phyloP scores from a whole-genome alignment of 1,139 yeast species.

The Kodamaea ohmeri region DNA sequence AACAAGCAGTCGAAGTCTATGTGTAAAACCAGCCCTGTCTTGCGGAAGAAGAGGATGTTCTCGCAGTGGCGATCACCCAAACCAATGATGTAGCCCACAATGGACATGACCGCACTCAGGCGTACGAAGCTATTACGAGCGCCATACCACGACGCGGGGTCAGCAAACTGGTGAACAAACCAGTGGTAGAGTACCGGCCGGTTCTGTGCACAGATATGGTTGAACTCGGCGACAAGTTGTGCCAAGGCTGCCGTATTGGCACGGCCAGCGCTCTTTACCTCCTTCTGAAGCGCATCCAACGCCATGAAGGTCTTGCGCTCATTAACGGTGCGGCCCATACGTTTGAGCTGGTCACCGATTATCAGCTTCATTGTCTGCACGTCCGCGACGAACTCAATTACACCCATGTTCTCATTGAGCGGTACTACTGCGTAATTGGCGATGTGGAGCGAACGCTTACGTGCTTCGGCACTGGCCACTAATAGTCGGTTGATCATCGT shows the following conservation, averaged over 20 bases:
- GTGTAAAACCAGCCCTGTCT: constrained; percentile 78
- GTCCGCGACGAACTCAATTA: constrained; percentile 89
- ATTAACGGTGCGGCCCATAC: constrained; percentile 30
- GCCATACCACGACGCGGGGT: constrained; percentile 83
- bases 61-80: constrained; percentile 97
- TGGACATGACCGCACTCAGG: constrained; percentile 94
- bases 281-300: constrained; percentile 41
- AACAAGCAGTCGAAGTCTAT: constrained; percentile 96
- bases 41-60: constrained; percentile 72
- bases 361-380: constrained; percentile 78
- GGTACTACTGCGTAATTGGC: constrained; percentile 89
- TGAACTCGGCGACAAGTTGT: constrained; percentile 29
- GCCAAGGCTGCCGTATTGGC: constrained; percentile 17
- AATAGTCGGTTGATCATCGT: constrained; percentile 79
- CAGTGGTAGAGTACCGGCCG: constrained; percentile 83
- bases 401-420: constrained; percentile 79
- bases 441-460: constrained; percentile 67
- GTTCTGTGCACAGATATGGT: constrained; percentile 36
- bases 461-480: constrained; percentile 64
- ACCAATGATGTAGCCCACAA: constrained; percentile 88
- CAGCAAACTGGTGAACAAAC: constrained; percentile 87
- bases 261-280: constrained; percentile 25
- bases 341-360: constrained; percentile 44
- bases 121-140: constrained; percentile 74
- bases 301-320: constrained; percentile 36